Base-by-base conservation (phyloP, 2,329 filamentous ascomycete species). In the Thielaviopsis euricoi region DNA sequence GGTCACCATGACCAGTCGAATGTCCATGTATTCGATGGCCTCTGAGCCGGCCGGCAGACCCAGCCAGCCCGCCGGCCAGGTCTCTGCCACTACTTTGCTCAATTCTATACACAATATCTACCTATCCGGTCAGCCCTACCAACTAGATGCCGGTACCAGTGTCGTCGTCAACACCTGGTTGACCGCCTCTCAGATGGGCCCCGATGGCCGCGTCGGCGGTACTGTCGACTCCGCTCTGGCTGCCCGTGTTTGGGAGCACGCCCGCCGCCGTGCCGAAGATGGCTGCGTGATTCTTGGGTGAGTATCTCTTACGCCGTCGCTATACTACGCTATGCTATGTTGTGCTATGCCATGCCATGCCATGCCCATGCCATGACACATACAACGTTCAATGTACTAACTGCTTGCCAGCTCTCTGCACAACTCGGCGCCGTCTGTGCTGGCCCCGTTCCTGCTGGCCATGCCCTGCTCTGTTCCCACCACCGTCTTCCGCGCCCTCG, bases 101-200 rank as follows among this genome's bases (percentile, higher is more conserved):
- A 97, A 97, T 71, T 82, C 88, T 58, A 79, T 96, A 52, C 93
- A 98, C 72, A 89, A 88, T 64, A 85, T 87, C 66, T 97, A 95
- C 70, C 79, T 87, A 53, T 82, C 86, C 2, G 83, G 83, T 29
- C 82, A 89, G 66, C 82, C 91, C n/a, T 93, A 95, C 69, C 78
- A 79, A 62, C 80, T 98, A 52, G 93, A 98, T 70, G 84, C 89
- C 53, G 89, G 88, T 64, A 93, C 90, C 40, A 95, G 89, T 68
- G 70, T 97, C 46, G 90, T 93, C 0, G 89, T 97, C 63, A 97
- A 97, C 73, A 96, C 89, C 59, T 96, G 90, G 90, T 78, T 93
- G 56, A 95, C 88, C 3, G 87, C 88, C 19, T 77, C 81, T 26
- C 86, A 86, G 63, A 73, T 79, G 23, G 81, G 84, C 46, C 77